Base-by-base conservation (phyloP, 495 filamentous ascomycete species). In the Trichoderma reesei region DNA sequence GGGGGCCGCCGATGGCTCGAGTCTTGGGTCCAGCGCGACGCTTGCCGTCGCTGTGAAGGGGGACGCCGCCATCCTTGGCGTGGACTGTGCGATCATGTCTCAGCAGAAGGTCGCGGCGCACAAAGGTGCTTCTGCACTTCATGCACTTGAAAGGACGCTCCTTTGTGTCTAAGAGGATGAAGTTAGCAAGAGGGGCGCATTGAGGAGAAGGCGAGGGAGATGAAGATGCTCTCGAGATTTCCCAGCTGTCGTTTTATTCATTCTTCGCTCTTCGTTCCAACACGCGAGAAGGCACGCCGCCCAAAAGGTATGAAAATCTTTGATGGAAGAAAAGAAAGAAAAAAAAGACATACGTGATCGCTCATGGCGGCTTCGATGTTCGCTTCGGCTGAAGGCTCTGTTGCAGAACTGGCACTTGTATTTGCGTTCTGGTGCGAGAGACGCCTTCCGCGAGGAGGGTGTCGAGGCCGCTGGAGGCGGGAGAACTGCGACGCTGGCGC, bases 341-440 rank as follows among this genome's bases (percentile, higher is more conserved):
- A 10, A 51, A 2, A n/a, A 9, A 9, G 68, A 94, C 94, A 84
- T 92, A 98, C 94, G 94, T 70, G 92, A 96, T 76, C 94, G 83
- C 76, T 98, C 94, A 78, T 98, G 94, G 79, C 94, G 82, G 77
- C 91, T 96, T 67, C 95, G 86, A 77, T 98, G 94, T 75, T 98
- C 95, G 73, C 91, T 96, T 73, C 95, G 83, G 79, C 91, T 96
- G 74, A 98, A 98, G 63, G 94, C 94, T 72, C 94, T 85, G 76
- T 89, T 90, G 81, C 94, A 98, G 77, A 96, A 98, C 82, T 96
- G 91, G 79, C 94, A 98, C 77, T 98, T 96, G 85, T 98, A 98
- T 77, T 96, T 97, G 81, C 92, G 91, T 80, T 97, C 92, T 51
- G 92, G 90, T 56, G 84, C 84, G 69, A 83, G 73, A 44, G 83